A percentile compares a stretch with the other conserved stretches of the same genome.
phyloP scores from a whole-genome alignment of 2,329 filamentous ascomycete genomes.

The Cercospora citrullina region DNA sequence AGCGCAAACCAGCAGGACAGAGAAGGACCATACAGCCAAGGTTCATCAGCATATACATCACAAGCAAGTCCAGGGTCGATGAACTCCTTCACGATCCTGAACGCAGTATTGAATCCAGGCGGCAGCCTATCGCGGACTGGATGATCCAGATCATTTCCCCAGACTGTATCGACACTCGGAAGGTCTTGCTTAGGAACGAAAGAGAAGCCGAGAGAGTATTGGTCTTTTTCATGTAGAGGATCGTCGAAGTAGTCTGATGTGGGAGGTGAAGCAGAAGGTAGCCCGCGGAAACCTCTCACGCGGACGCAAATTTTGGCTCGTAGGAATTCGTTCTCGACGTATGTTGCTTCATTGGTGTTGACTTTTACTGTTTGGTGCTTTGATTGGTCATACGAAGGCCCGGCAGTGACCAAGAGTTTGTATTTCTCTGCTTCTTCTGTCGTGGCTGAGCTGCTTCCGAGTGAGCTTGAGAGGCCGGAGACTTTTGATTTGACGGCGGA shows the following conservation, averaged over 20 bases:
- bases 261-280: constrained; percentile 65
- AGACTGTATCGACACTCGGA: constrained; percentile 70
- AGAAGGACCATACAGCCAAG: constrained; percentile 79
- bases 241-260: constrained; percentile 73
- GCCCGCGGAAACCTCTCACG: constrained; percentile 63
- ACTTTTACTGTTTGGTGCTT: constrained; percentile 71
- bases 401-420: constrained; percentile 76
- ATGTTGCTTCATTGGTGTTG: constrained; percentile 62
- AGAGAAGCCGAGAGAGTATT: constrained; percentile 79
- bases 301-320: constrained; percentile 73
- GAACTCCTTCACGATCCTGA: constrained; percentile 83
- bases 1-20: constrained; percentile 39
- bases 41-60: constrained; percentile 82
- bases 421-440: constrained; percentile 59
- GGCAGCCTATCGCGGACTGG: constrained; percentile 83
- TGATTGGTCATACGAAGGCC: constrained; percentile 68
- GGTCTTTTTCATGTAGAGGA: constrained; percentile 69
- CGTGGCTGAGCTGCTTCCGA: constrained; percentile 25
- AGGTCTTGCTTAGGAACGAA: constrained; percentile 70
- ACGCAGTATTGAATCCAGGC: constrained; percentile 79
- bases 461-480: constrained; percentile 22
- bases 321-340: constrained; percentile 64
- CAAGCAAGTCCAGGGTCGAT: constrained; percentile 88
- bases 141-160: constrained; percentile 92
- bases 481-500: constrained; percentile 28